Percentiles rank a stretch among this genome's conserved stretches.
Conservation (phyloP, 306 rosid genomes). For the Castanopsis chinensis region DNA sequence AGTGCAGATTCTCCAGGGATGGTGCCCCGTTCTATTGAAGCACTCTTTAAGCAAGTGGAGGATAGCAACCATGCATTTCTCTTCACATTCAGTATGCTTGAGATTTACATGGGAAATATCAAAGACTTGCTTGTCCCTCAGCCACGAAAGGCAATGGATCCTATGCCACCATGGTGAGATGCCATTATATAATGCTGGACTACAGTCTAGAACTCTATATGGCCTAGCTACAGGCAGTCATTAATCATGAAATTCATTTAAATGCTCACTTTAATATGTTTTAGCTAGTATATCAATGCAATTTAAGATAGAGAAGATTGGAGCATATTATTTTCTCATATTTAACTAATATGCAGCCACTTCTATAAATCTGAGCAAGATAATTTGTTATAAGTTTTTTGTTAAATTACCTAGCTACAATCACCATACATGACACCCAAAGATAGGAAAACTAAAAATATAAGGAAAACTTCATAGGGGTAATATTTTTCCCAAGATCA, state of each 20-base stretch:
- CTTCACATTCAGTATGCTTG: constrained; percentile 47
- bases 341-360: not conserved
- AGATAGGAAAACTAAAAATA: not conserved
- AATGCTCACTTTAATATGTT: not conserved
- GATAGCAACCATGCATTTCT: constrained; percentile 28
- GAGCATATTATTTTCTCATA: not conserved
- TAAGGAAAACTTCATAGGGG: not conserved
- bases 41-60: constrained; percentile 34
- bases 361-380: not conserved
- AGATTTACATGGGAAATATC: constrained; percentile 43
- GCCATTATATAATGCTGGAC: not conserved
- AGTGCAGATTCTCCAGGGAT: constrained; percentile 31
- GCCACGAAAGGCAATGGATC: constrained; percentile 29
- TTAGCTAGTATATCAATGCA: not conserved
- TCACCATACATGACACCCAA: not conserved
- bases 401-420: not conserved
- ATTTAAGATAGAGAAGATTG: not conserved
- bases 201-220: not conserved
- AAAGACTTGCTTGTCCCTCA: constrained; percentile 41
- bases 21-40: constrained; percentile 39
- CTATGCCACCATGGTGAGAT: constrained; percentile 30
- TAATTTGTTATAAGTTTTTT: not conserved
- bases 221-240: not conserved
- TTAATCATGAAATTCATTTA: not conserved
- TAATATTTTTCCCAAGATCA: not conserved